Conservation (phyloP, 257 asterid genomes). For the Lycium barbarum region DNA sequence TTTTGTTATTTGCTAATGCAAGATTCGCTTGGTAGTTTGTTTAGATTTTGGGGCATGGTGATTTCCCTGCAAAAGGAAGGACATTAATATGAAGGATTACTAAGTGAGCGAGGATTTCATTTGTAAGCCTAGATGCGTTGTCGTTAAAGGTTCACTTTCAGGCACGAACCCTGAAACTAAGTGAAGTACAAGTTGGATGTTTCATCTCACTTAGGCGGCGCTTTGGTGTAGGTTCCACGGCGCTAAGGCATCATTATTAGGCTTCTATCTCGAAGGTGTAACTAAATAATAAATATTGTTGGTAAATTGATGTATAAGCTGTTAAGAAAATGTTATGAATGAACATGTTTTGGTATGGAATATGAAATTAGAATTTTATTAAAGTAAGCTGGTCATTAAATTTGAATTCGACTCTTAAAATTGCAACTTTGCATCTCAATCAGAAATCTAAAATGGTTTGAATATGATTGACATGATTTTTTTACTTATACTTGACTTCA, state of each 20-base stretch:
- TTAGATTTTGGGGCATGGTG: background rate
- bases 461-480: conserved; percentile 7
- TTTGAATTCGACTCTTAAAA: background rate
- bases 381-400: background rate
- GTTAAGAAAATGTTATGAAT: background rate
- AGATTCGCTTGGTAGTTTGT: background rate
- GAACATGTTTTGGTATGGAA: background rate
- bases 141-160: background rate
- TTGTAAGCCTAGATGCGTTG: background rate
- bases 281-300: background rate
- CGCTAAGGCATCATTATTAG: background rate
- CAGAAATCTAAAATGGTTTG: background rate
- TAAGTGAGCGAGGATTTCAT: background rate
- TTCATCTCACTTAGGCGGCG: background rate
- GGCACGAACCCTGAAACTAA: background rate
- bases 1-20: background rate
- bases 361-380: background rate
- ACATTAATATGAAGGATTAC: background rate
- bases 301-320: background rate
- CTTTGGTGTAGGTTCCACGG: background rate
- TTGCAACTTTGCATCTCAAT: background rate
- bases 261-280: background rate
- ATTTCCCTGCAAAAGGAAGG: background rate
- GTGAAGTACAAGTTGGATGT: background rate
- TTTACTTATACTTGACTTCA: background rate